phyloP scores from a whole-genome alignment of 371 early-diverging fungal genomes.

The Saksenaea vasiformis region DNA sequence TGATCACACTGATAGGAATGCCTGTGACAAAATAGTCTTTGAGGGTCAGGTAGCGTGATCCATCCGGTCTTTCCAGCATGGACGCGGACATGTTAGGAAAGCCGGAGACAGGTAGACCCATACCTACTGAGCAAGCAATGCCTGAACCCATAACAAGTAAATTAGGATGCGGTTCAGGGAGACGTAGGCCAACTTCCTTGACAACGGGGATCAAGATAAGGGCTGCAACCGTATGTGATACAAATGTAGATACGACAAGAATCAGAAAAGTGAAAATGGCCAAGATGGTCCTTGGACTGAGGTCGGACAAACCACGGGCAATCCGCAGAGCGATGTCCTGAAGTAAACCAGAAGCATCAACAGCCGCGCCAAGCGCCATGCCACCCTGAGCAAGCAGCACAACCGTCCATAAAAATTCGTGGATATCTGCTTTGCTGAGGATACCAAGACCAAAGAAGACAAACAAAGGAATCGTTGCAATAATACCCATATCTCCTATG shows the following conservation, averaged over 20 bases:
- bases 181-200: conserved; percentile 63
- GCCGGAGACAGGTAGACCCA: conserved; percentile 29
- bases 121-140: conserved; percentile 39
- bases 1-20: conserved; percentile 69
- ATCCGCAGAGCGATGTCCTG: conserved; percentile 71
- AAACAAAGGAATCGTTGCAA: conserved; percentile 88
- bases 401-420: conserved; percentile 89
- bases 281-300: conserved; percentile 63
- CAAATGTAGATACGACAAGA: conserved; percentile 84
- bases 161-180: conserved; percentile 80
- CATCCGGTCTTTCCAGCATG: conserved; percentile 86
- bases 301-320: conserved; percentile 57
- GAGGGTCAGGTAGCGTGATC: conserved; percentile 80
- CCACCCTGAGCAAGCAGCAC: conserved; percentile 92
- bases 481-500: conserved; percentile 90
- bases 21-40: conserved; percentile 85
- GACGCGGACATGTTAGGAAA: conserved; percentile 94
- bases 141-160: conserved; percentile 78
- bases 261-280: conserved; percentile 65
- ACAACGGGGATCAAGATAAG: conserved; percentile 80
- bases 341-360: conserved; percentile 85
- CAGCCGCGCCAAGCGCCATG: conserved; percentile 85
- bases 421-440: conserved; percentile 92
- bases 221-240: conserved; percentile 91
- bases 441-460: conserved; percentile 87